Evolutionary conservation across 2,329 filamentous ascomycete genomes (phyloP).

Genomic region (Cytospora chrysosperma): DNA sequence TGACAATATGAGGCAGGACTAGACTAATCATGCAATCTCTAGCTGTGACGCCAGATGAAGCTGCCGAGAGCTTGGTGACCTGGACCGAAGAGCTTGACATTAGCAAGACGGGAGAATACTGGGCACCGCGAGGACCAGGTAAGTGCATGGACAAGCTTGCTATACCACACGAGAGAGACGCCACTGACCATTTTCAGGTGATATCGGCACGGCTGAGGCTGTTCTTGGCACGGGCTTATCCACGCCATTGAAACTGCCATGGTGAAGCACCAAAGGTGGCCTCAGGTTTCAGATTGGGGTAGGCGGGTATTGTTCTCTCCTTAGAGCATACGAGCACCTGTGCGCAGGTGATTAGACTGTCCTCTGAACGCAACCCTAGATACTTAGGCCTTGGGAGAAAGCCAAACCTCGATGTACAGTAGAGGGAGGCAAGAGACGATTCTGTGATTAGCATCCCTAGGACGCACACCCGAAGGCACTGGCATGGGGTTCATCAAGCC

Average conservation of each 20-base stretch:
- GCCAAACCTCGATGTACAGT: too few species aligned
- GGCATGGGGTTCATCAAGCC: too few species aligned
- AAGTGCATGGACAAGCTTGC: slow-evolving; percentile 17
- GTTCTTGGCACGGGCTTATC: slow-evolving; percentile 61
- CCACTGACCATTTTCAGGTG: slow-evolving; percentile 31
- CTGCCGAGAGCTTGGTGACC: slow-evolving; percentile 59
- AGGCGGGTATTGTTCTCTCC: not conserved
- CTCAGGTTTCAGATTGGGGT: too few species aligned
- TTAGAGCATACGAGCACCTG: not conserved
- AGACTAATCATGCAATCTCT: not conserved
- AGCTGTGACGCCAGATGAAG: slow-evolving; percentile 68
- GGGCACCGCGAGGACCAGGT: slow-evolving; percentile 70
- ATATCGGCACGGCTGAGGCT: slow-evolving; percentile 67
- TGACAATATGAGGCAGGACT: not conserved
- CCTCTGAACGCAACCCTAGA: too few species aligned
- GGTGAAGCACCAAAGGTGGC: slow-evolving; percentile 45
- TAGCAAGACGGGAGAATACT: slow-evolving; percentile 66
- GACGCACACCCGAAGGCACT: too few species aligned
- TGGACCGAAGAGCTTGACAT: slow-evolving; percentile 65
- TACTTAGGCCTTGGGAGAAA: too few species aligned
- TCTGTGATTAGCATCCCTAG: too few species aligned
- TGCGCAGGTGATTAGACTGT: too few species aligned
- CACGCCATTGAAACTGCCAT: slow-evolving; percentile 65
- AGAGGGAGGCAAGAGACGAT: too few species aligned
- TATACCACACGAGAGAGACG: not conserved